Evolutionary conservation across 345 rosid genomes (phyloP).

Genomic region (Citrus australasica): DNA sequence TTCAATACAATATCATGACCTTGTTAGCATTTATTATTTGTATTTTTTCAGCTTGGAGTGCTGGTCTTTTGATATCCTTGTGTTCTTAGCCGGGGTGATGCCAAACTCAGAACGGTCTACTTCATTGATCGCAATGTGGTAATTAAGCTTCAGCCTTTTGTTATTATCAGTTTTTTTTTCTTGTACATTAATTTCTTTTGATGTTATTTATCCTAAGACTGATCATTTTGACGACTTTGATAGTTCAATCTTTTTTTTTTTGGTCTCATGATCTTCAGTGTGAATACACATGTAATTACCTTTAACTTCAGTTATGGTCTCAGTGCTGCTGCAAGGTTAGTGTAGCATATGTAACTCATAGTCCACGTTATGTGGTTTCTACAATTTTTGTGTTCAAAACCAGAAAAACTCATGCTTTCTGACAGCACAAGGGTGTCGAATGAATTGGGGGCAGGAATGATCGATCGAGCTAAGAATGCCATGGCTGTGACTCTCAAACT

Average conservation of each 20-base stretch:
- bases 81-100: slow-evolving; percentile 70
- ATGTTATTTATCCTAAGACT: background rate
- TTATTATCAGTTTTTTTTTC: too few species aligned
- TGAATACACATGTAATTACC: slow-evolving; percentile 55
- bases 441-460: slow-evolving; percentile 65
- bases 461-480: slow-evolving; percentile 47
- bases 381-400: background rate
- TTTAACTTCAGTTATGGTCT: slow-evolving; percentile 72
- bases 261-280: slow-evolving; percentile 24
- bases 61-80: slow-evolving; percentile 82
- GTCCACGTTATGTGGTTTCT: background rate
- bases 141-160: background rate
- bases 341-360: background rate
- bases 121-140: slow-evolving; percentile 77
- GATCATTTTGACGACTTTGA: background rate
- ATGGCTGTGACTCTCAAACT: slow-evolving; percentile 45
- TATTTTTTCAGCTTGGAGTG: slow-evolving; percentile 51
- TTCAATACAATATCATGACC: background rate
- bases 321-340: slow-evolving; percentile 82
- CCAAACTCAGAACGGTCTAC: slow-evolving; percentile 50
- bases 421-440: slow-evolving; percentile 82
- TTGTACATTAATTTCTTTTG: too few species aligned
- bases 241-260: background rate
- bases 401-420: background rate
- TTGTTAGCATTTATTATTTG: background rate